Base-by-base conservation (phyloP, 768 basidiomycete genomes). In the Mycena latifolia region DNA sequence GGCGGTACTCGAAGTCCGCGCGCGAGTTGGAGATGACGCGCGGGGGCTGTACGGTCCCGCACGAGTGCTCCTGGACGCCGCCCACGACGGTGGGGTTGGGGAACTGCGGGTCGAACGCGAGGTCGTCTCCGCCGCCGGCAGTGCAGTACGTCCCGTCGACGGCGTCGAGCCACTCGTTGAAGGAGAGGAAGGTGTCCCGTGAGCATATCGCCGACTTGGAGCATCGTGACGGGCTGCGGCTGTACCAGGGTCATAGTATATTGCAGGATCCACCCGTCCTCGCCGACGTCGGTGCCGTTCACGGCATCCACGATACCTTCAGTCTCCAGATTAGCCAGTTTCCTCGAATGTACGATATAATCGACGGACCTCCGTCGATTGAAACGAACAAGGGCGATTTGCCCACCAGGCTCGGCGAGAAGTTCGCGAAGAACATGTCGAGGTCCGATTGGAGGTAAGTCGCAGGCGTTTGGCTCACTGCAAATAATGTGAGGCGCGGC, bases 391-490 rank as follows among this genome's bases (percentile, higher is more conserved):
- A 63, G 2, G 85, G 86, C 6, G 77, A 71, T 45, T 73, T 71
- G 6, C 84, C 82, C 1, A 84, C 77, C 24, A 83, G 78, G 14
- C 69, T 63, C 0, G 75, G 74, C 1, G 81, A 79, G 71, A 82
- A 86, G 63, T 83, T 81, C 20, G 67, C 60, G 35, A 74, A 76
- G 71, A 86, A 86, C 39, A 77, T 53, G 61, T 84, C 82, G 11
- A 86, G 74, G 69, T 86, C 85, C 6, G 73, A 74, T 15, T 77
- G 74, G 8, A 83, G 62, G 69, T 79, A 85, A 29, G 81, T 78
- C 54, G 83, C 78, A 2, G 82, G 79, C 7, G 80, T 80, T 61
- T 80, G 80, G 66, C 83, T 82, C 48, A 84, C 84, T 85, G 59
- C 39, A 15, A 35, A 22, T 11, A 37, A 27, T 18, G 24, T 20